phyloP scores from a whole-genome alignment of 2,329 filamentous ascomycete genomes.

The Botrytis aclada region DNA sequence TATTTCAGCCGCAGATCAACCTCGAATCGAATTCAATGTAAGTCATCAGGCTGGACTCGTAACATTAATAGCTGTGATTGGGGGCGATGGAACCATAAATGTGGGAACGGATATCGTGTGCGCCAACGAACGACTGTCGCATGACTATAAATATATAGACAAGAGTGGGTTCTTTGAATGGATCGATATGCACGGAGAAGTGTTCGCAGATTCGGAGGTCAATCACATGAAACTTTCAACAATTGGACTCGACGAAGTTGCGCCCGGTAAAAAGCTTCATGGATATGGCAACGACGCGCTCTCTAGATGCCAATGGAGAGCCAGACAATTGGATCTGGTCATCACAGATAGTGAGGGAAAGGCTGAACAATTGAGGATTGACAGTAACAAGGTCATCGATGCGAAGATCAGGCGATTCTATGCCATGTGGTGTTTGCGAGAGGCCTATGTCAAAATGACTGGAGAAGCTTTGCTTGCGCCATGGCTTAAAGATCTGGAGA shows the following conservation, averaged over 20 bases:
- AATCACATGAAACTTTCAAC: conserved; percentile 53
- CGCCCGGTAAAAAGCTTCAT: conserved; percentile 15
- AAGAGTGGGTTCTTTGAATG: conserved; percentile 62
- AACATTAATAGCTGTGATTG: conserved; percentile 53
- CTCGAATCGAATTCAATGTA: conserved; percentile 64
- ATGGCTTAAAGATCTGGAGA: conserved; percentile 70
- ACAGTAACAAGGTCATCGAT: conserved; percentile 46
- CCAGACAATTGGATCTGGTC: conserved; percentile 24
- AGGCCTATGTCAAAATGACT: conserved; percentile 80
- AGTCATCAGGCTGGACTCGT: conserved; percentile 77
- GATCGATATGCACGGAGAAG: conserved; percentile 69
- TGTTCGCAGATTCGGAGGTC: conserved; percentile 63
- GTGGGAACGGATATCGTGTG: conserved; percentile 77
- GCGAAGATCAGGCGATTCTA: conserved; percentile 69
- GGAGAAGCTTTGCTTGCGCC: conserved; percentile 72
- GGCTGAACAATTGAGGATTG: conserved; percentile 31
- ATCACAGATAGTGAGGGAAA: conserved; percentile 18
- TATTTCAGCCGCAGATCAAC: conserved; percentile 18
- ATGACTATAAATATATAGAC: conserved; percentile 55
- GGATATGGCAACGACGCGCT: conserved; percentile 27
- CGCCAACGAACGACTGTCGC: conserved; percentile 64
- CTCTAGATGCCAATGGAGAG: conserved; percentile 32
- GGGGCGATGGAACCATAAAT: conserved; percentile 40
- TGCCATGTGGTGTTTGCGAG: conserved; percentile 73
- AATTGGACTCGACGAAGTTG: conserved; percentile 23